Evolutionary conservation across 2,329 filamentous ascomycete genomes (phyloP), one percentile per base, ranked within the genome.

Genomic region (Lithohypha guttulata): DNA sequence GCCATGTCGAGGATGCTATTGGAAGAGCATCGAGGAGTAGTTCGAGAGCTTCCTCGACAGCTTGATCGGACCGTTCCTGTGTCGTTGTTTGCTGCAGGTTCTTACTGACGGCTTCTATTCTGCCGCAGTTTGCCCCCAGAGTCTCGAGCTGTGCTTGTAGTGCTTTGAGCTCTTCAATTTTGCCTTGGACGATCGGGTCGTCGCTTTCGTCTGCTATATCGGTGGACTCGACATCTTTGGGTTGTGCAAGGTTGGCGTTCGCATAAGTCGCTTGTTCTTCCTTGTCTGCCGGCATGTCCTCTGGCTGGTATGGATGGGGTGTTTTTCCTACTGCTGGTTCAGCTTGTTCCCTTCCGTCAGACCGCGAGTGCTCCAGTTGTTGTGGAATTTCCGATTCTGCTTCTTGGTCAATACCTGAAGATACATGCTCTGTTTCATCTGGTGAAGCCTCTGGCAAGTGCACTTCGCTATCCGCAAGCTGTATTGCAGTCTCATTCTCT

Each of bases 261-360:
- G n/a, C n/a, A n/a, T n/a, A n/a, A n/a, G n/a, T n/a, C n/a, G n/a
- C n/a, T n/a, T n/a, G n/a, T n/a, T n/a, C n/a, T n/a, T n/a, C n/a
- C n/a, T n/a, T n/a, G n/a, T n/a, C n/a, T n/a, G n/a, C n/a, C n/a
- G n/a, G n/a, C n/a, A n/a, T n/a, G n/a, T n/a, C n/a, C n/a, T n/a
- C n/a, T n/a, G n/a, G n/a, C n/a, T n/a, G n/a, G n/a, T n/a, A n/a
- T n/a, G n/a, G n/a, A n/a, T n/a, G n/a, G n/a, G n/a, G n/a, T n/a
- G n/a, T n/a, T n/a, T n/a, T n/a, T n/a, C 10, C 18, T 21, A 19
- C 31, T 8, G 20, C 17, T 21, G 20, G 15, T 13, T 13, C 19
- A 37, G 19, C 8, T 42, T 18, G 18, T 45, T n/a, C 31, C 31
- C 20, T 10, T 41, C 36, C 28, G 17, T 26, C 14, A 50, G 23